Conservation (phyloP, 805 yeast genomes). For the Pachysolen tannophilus region DNA sequence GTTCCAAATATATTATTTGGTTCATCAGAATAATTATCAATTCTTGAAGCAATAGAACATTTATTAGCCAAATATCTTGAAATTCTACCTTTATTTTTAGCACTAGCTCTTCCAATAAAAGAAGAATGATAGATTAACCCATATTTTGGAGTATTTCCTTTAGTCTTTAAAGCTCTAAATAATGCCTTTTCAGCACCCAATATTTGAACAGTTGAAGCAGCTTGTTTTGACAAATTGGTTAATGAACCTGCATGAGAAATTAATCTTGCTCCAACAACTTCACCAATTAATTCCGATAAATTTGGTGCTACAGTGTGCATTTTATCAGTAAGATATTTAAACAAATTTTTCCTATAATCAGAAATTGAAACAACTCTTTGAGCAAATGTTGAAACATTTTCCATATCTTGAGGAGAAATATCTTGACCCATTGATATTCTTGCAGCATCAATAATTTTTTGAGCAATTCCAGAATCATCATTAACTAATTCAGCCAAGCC, state of each 20-base stretch:
- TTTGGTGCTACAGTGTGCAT: slow-evolving; percentile 98
- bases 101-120: slow-evolving; percentile 86
- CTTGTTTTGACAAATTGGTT: slow-evolving; percentile 93
- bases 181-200: slow-evolving; percentile 96
- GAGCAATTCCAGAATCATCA: slow-evolving; percentile 89
- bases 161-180: slow-evolving; percentile 92
- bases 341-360: slow-evolving; percentile 82
- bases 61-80: slow-evolving; percentile 98
- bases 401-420: slow-evolving; percentile 90
- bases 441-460: slow-evolving; percentile 88
- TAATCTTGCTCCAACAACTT: slow-evolving; percentile 96
- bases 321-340: slow-evolving; percentile 83
- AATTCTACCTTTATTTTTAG: slow-evolving; percentile 98
- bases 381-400: slow-evolving; percentile 84
- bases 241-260: slow-evolving; percentile 98
- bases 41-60: slow-evolving; percentile 98
- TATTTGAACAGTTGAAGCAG: slow-evolving; percentile 98
- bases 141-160: slow-evolving; percentile 94
- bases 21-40: slow-evolving; percentile 93
- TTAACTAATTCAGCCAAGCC: slow-evolving; percentile 84
- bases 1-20: slow-evolving; percentile 88
- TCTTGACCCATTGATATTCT: slow-evolving; percentile 99
- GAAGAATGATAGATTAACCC: slow-evolving; percentile 94
- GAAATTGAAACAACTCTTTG: slow-evolving; percentile 86
- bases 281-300: slow-evolving; percentile 93